Percentiles rank a stretch among this genome's conserved stretches.
Evolutionary conservation across 163 green algal genomes (phyloP).

Genomic region (Volvox carteri): DNA sequence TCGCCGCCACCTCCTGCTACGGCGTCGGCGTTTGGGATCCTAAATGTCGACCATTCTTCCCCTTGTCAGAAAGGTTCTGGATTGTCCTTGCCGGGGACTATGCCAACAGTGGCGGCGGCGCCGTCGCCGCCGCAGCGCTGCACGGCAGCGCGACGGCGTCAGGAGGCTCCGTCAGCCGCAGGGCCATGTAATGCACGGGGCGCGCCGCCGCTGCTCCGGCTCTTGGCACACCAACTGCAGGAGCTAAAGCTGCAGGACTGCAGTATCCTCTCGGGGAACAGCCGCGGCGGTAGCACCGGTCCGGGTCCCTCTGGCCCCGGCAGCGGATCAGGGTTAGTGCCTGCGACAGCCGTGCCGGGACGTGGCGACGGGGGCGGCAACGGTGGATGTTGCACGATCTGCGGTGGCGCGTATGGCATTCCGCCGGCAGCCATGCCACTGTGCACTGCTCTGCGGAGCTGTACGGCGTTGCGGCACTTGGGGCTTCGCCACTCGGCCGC

Average conservation of each 20-base stretch:
- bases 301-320: too few relatives aligned
- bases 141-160: not conserved
- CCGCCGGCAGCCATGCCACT: not conserved
- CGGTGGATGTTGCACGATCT: not conserved
- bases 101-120: not conserved
- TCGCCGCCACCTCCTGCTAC: too few relatives aligned
- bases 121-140: too few relatives aligned
- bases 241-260: conserved; percentile 32
- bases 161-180: not conserved
- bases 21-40: too few relatives aligned
- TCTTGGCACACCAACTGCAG: not conserved
- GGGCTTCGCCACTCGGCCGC: not conserved
- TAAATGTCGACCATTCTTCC: too few relatives aligned
- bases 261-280: not conserved
- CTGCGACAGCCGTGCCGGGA: not conserved
- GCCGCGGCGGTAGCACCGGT: not conserved
- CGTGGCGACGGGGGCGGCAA: not conserved
- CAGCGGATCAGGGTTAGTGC: too few relatives aligned
- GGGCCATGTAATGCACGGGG: too few relatives aligned
- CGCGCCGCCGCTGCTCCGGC: not conserved
- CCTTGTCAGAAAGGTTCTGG: too few relatives aligned
- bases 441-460: not conserved
- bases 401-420: not conserved
- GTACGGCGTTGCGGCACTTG: not conserved
- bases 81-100: not conserved